A percentile compares a stretch with the other conserved stretches of the same genome.
Evolutionary conservation across 1,284 basidiomycete species (phyloP).

Genomic region (Tylopilus orsonianus): DNA sequence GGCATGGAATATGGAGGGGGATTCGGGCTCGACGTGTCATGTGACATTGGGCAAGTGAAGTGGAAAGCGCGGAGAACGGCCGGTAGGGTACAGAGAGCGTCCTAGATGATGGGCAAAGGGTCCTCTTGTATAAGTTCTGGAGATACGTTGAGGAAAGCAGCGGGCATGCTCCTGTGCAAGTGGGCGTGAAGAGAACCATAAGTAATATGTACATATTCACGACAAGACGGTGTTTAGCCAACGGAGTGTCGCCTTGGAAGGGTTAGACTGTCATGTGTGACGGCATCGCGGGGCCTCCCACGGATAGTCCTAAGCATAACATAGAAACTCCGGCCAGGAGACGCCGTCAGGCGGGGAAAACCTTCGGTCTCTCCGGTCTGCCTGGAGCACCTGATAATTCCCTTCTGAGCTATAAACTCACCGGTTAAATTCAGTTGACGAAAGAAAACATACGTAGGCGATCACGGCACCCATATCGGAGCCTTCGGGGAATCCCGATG

Average conservation of each 20-base stretch:
- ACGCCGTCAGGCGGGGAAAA: constrained; percentile 20
- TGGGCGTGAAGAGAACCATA: constrained; percentile 20
- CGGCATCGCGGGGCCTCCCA: constrained; percentile 32
- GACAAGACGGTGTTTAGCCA: constrained; percentile 30
- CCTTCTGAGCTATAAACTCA: constrained; percentile 12
- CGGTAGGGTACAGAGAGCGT: constrained; percentile 35
- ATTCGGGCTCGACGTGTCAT: constrained; percentile 25
- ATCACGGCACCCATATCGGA: constrained; percentile 25
- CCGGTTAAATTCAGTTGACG: constrained; percentile 20
- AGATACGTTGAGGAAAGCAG: constrained; percentile 31
- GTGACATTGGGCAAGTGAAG: constrained; percentile 36
- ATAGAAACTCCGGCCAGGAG: constrained; percentile 17
- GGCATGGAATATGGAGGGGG: constrained; percentile 38
- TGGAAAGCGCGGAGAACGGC: constrained; percentile 32
- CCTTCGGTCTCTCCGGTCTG: background rate
- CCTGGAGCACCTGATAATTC: constrained; percentile 8
- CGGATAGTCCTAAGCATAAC: constrained; percentile 21
- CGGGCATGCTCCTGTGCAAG: constrained; percentile 23
- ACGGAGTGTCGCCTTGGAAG: constrained; percentile 21
- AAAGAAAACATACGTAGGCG: constrained; percentile 16
- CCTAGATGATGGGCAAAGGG: constrained; percentile 29
- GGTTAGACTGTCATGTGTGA: constrained; percentile 19
- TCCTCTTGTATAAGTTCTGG: constrained; percentile 39
- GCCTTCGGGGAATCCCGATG: constrained; percentile 27
- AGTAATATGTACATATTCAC: constrained; percentile 29